Base-by-base conservation (phyloP, 257 asterid species). In the Penstemon davidsonii region DNA sequence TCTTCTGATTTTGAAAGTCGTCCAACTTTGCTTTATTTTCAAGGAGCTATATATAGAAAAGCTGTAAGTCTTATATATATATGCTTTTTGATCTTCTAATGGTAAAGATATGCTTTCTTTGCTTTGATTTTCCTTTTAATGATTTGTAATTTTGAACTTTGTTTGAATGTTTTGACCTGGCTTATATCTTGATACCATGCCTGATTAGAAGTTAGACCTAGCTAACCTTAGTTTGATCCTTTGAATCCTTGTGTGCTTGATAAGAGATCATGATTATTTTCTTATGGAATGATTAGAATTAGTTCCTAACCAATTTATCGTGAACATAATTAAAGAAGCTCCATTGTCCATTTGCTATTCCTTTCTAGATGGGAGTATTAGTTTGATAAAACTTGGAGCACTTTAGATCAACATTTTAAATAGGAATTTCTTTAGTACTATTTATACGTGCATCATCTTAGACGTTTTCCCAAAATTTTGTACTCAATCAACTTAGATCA, bases 11-110 rank as follows among this genome's bases (percentile, higher is more conserved):
- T 84, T 60, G 87, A 85, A 72, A 75, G 86, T 76, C 97, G 97
- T 5, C 87, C 81, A 3, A 88, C 76, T 10, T 68, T 90, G 86
- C 94, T 93, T 68, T 93, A 88, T 79, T 93, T 93, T 81, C 97
- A 88, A 73, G 99, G 99, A 69, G 89, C 99, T 33, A 85, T 93
- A 72, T 93, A 90, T 68, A 84, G 99, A 67, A 93, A 93, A 81
- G 99, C 87, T 78, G 98, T 93, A 67, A 84, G 96, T 85, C 37
- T 7, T 50, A 55, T 64, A 36, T 65, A 45, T 45, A 3, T 6
- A 8, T 42, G 38, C 6, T 55, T 10, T 37, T 49, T 36, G 9
- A 58, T 57, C 19, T 45, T 49, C 55, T 60, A 18, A 1, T 54
- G 66, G 15, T 61, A 18, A 46, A 45, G 6, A 19, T 45, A 38